Conservation (phyloP, 2,329 filamentous ascomycete species). For the Talaromyces piceae region DNA sequence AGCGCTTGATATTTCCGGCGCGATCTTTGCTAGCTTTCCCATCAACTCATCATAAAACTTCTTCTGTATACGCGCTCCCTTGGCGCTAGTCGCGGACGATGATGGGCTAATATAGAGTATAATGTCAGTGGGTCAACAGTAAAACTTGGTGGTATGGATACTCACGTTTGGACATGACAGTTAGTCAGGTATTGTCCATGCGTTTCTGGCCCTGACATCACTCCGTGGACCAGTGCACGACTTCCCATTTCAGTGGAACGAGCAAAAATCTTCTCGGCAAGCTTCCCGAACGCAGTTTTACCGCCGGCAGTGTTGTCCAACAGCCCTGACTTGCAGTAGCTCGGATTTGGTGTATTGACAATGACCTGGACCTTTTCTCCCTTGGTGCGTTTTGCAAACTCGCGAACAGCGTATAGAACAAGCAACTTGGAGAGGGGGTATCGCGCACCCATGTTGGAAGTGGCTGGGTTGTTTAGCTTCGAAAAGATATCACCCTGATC, state of each 20-base stretch:
- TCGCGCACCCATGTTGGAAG: slow-evolving; percentile 12
- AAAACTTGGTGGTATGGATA: background rate
- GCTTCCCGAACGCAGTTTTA: background rate
- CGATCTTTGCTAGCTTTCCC: slow-evolving; percentile 11
- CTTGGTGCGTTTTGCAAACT: slow-evolving; percentile 10
- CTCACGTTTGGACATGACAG: slow-evolving; percentile 15
- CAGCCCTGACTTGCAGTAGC: slow-evolving; percentile 34
- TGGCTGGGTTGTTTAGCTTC: slow-evolving; percentile 12
- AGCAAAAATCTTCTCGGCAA: slow-evolving; percentile 13
- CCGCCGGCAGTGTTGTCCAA: slow-evolving; percentile 8
- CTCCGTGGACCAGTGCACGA: slow-evolving; percentile 16
- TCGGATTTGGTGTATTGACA: slow-evolving; percentile 37
- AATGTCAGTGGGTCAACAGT: background rate
- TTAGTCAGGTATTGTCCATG: slow-evolving; percentile 16
- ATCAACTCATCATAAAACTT: slow-evolving; percentile 15
- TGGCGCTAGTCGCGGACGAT: slow-evolving; percentile 4
- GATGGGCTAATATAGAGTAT: slow-evolving; percentile 4
- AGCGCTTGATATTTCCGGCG: too few relatives aligned
- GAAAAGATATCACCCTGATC: slow-evolving; percentile 11
- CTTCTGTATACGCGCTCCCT: slow-evolving; percentile 8
- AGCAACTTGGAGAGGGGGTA: slow-evolving; percentile 16
- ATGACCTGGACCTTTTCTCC: slow-evolving; percentile 16
- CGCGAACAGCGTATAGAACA: slow-evolving; percentile 15
- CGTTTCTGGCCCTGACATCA: slow-evolving; percentile 13
- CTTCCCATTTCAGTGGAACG: slow-evolving; percentile 16